Evolutionary conservation across 352 stramenopile species (phyloP), one percentile per base, ranked within the genome.

Genomic region (Aphanomyces invadans): DNA sequence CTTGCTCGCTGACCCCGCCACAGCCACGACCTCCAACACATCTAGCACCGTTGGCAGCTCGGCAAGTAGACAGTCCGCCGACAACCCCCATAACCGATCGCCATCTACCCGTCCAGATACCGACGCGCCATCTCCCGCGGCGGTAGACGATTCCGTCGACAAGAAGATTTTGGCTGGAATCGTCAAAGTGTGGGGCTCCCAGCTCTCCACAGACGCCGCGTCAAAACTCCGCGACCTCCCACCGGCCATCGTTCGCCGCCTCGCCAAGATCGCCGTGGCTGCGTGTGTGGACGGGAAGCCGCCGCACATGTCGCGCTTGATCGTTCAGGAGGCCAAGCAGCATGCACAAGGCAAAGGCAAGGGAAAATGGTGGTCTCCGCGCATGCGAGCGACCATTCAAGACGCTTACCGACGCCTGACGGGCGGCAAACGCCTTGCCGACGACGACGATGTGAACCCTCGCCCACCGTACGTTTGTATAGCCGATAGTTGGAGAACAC

Each of bases 281-380:
- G 54, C 54, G 3, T 31, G 25, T 32, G 33, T 29, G 7, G 54
- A 62, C 25, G 54, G 54, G 1, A 62, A 62, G 25, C 26, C 54
- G 9, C 29, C 33, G 19, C 26, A 44, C 36, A 36, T 62, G 3
- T 62, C 54, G 9, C 32, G 54, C 3, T 32, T 62, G 11, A 48
- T 62, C 15, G 25, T 62, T 26, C 32, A 45, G n/a, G 28, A 44
- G 25, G 5, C 54, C 36, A 28, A 48, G 29, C 54, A 57, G 21
- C 28, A 33, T 28, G 39, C 15, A 48, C 23, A 45, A 32, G 46
- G n/a, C 25, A 46, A 21, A 3, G 21, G 7, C 31, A 62, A 48
- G 54, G 36, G 54, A n/a, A 62, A 62, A 25, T 62, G 54, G 54
- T 62, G 54, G 54, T 62, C 54, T 9, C 54, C 54, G 12, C 54